Evolutionary conservation across 371 early-diverging fungal species (phyloP), one percentile per base, ranked within the genome.

Genomic region (Mortierella sp.): DNA sequence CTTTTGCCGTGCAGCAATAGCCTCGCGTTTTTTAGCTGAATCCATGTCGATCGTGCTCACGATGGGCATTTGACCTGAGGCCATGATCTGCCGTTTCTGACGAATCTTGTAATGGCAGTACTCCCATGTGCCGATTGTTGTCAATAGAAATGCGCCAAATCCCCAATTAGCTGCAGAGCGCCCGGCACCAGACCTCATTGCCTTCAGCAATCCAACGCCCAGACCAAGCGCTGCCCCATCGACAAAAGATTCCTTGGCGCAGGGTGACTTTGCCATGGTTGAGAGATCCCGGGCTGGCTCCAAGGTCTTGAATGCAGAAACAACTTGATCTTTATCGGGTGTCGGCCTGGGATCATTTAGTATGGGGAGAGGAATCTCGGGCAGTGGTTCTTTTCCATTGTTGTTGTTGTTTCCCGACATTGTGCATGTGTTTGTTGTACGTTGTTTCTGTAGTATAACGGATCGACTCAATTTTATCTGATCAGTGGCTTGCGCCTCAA

Each of bases 121-220:
- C 36, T 81, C 82, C 82, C 82, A 81, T 53, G 82, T 81, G 21
- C 82, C 82, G n/a, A 81, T 58, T 19, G 82, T 81, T 64, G 66
- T 72, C 24, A 81, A 22, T 4, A 81, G 64, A 63, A 81, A 81
- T 8, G 72, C 73, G 16, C 82, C 82, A 32, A 81, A 72, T 16
- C 76, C 82, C 82, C 82, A 81, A 63, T 81, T 81, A 38, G 67
- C 66, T 22, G 82, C 82, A 8, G 76, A 60, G 1, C 76, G 67
- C 55, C 72, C 73, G 0, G 16, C 33, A 81, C 82, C 82, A 59
- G 72, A 71, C 9, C 57, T 60, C 70, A 81, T 57, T 11, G 73
- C 73, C 33, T 72, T 81, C 40, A 81, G 40, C 55, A 81, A 59
- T 53, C 82, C 82, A 38, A 69, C 67, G 16, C 82, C 82, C 53